phyloP scores from a whole-genome alignment of 1,139 yeast genomes.

The Lodderomyces beijingensis region DNA sequence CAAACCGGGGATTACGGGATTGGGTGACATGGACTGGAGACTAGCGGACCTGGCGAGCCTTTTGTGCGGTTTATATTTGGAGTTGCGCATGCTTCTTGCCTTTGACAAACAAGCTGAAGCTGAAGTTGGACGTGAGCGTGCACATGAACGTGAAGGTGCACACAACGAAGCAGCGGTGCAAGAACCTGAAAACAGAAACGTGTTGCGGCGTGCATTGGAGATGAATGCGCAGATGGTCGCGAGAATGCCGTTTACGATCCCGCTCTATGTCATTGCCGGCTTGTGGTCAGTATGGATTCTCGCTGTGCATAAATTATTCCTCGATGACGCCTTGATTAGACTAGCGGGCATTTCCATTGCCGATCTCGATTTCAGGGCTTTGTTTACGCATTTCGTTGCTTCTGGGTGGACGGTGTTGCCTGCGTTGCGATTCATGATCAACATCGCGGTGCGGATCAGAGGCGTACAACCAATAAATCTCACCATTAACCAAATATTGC shows the following conservation, averaged over 20 bases:
- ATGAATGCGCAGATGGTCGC: constrained; percentile 1
- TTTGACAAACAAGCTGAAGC: constrained; percentile 13
- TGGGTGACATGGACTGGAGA: constrained; percentile 17
- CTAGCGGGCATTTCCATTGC: constrained; percentile 4
- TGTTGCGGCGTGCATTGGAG: constrained; percentile 2
- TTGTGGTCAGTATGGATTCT: constrained; percentile 21
- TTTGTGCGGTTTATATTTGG: constrained; percentile 19
- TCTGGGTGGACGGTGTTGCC: constrained; percentile 24
- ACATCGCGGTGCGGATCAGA: background rate
- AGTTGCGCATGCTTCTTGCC: constrained; percentile 15
- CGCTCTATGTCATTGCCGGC: background rate
- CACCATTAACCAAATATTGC: background rate
- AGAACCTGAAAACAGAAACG: constrained; percentile 9
- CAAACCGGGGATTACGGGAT: background rate
- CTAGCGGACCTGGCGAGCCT: constrained; percentile 23
- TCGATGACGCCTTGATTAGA: constrained; percentile 21
- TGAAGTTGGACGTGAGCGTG: constrained; percentile 3
- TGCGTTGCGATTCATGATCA: constrained; percentile 5
- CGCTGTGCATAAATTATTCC: constrained; percentile 21
- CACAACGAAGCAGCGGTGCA: constrained; percentile 6
- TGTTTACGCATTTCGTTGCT: constrained; percentile 19
- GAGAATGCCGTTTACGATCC: constrained; percentile 3
- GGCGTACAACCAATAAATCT: background rate
- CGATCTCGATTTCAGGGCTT: constrained; percentile 5
- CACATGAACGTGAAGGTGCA: constrained; percentile 10